Conservation (phyloP, 352 stramenopile genomes). For the Phytophthora pinifolia region DNA sequence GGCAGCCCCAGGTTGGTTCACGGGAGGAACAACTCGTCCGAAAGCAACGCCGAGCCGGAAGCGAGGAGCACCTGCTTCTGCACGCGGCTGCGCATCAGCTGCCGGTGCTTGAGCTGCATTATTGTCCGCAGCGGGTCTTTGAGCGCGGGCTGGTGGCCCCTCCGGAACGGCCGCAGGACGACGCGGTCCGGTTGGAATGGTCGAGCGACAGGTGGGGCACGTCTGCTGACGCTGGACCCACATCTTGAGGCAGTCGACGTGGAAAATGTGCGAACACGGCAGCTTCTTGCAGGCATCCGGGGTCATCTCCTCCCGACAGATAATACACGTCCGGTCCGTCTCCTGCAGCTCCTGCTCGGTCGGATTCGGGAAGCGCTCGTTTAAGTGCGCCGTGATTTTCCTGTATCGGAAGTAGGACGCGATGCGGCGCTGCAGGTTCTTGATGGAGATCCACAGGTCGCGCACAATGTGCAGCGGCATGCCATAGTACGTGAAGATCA, state of each 20-base stretch:
- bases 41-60: slow-evolving; percentile 37
- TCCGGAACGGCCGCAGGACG: slow-evolving; percentile 41
- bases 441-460: slow-evolving; percentile 95
- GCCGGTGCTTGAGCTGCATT: slow-evolving; percentile 16
- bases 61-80: slow-evolving; percentile 23
- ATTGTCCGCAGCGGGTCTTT: slow-evolving; percentile 24
- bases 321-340: slow-evolving; percentile 94
- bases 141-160: slow-evolving; percentile 23
- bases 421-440: slow-evolving; percentile 84
- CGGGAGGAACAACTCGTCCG: slow-evolving; percentile 24
- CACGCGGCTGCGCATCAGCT: slow-evolving; percentile 13
- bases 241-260: slow-evolving; percentile 97
- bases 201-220: slow-evolving; percentile 96
- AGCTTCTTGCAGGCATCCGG: slow-evolving; percentile 93
- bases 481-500: slow-evolving; percentile 98
- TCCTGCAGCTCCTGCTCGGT: slow-evolving; percentile 95
- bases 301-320: slow-evolving; percentile 95
- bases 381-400: slow-evolving; percentile 95
- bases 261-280: slow-evolving; percentile 97
- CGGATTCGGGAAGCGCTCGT: slow-evolving; percentile 94
- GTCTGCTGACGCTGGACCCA: slow-evolving; percentile 99
- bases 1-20: slow-evolving; percentile 19
- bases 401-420: slow-evolving; percentile 92
- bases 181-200: slow-evolving; percentile 86
- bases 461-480: slow-evolving; percentile 97